Conservation (phyloP, 2,329 filamentous ascomycete genomes). For the Fusarium globosum region DNA sequence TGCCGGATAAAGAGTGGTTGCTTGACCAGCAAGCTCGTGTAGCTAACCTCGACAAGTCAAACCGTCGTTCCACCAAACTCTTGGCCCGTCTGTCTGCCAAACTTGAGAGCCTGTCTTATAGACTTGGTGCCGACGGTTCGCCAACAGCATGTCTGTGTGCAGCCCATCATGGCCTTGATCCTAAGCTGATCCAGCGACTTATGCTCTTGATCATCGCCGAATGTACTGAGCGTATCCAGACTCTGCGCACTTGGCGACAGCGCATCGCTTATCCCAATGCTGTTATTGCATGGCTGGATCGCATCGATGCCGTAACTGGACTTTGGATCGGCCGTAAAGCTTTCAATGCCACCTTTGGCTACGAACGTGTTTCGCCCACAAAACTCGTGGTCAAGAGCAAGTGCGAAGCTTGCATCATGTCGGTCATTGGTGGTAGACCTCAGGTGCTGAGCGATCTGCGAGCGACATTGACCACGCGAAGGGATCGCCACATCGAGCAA, state of each 20-base stretch:
- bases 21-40: slow-evolving; percentile 47
- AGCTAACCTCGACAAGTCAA: slow-evolving; percentile 36
- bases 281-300: slow-evolving; percentile 41
- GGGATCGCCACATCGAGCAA: slow-evolving; percentile 30
- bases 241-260: slow-evolving; percentile 43
- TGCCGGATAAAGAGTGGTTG: slow-evolving; percentile 52
- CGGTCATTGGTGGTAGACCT: slow-evolving; percentile 58
- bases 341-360: slow-evolving; percentile 52
- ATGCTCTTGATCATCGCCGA: slow-evolving; percentile 57
- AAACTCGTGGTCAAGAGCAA: slow-evolving; percentile 46
- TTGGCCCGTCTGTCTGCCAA: slow-evolving; percentile 49
- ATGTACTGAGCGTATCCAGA: slow-evolving; percentile 49
- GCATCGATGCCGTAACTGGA: slow-evolving; percentile 43
- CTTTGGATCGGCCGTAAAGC: slow-evolving; percentile 54
- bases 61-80: slow-evolving; percentile 45
- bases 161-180: slow-evolving; percentile 55
- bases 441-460: slow-evolving; percentile 58
- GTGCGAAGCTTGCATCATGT: slow-evolving; percentile 66
- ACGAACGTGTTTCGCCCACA: slow-evolving; percentile 39
- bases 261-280: slow-evolving; percentile 10
- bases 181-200: slow-evolving; percentile 57
- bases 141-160: slow-evolving; percentile 54
- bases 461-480: slow-evolving; percentile 55
- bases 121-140: slow-evolving; percentile 32
- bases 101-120: slow-evolving; percentile 31